Conservation (phyloP, 352 stramenopile species). For the Phytopythium litorale region DNA sequence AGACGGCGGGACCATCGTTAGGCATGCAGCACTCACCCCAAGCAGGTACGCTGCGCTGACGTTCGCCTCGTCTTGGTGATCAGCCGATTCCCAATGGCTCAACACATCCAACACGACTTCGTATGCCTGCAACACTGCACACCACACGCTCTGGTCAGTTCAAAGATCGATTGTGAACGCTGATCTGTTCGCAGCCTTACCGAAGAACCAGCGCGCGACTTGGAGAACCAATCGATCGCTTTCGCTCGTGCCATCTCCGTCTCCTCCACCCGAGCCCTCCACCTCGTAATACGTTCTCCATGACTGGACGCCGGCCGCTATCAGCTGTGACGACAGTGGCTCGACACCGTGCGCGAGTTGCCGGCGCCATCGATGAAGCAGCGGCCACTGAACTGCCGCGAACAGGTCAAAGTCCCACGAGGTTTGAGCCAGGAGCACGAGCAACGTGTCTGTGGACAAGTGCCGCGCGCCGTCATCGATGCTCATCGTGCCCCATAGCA, state of each 20-base stretch:
- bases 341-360: not conserved
- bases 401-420: constrained; percentile 81
- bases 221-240: constrained; percentile 29
- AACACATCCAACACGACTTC: constrained; percentile 24
- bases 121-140: constrained; percentile 16
- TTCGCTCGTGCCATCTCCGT: not conserved
- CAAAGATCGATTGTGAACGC: not conserved
- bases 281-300: constrained; percentile 56
- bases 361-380: constrained; percentile 23
- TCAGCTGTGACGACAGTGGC: not conserved
- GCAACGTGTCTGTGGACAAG: constrained; percentile 41
- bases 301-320: constrained; percentile 32
- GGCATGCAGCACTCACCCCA: constrained; percentile 22
- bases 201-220: constrained; percentile 69
- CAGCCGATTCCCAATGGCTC: constrained; percentile 10
- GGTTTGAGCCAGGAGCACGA: constrained; percentile 55
- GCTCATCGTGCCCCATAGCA: constrained; percentile 72
- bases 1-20: not conserved
- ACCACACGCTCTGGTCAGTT: not conserved
- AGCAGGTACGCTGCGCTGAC: constrained; percentile 38
- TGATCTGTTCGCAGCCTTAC: constrained; percentile 13
- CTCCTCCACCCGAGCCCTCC: constrained; percentile 24
- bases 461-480: constrained; percentile 41
- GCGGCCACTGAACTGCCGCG: constrained; percentile 49
- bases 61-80: not conserved